A percentile compares a stretch with the other conserved stretches of the same genome.
These are phyloP conservation scores for Ceratorhiza oryzae-sativae DNA, from an alignment of 1,284 basidiomycete genomes.

Conservation along the genomic window DNA sequence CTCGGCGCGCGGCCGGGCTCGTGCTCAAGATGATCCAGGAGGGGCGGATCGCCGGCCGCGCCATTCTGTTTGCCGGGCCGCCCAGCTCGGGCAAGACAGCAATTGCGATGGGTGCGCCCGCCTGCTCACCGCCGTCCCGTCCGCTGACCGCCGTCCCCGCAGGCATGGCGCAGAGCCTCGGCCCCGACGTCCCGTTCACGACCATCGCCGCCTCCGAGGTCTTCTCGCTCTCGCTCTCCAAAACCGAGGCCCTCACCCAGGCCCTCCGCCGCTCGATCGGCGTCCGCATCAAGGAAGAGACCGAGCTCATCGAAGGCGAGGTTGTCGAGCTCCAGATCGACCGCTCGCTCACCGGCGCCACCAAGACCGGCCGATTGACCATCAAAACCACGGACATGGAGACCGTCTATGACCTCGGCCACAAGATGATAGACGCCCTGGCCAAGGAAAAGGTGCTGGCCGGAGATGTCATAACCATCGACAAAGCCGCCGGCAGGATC, in stretches of 20 bases:
- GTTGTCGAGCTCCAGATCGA: conserved; percentile 99
- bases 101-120: conserved; percentile 83
- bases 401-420: conserved; percentile 97
- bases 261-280: conserved; percentile 95
- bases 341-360: conserved; percentile 94
- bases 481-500: conserved; percentile 97
- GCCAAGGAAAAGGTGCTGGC: conserved; percentile 97
- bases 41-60: conserved; percentile 91
- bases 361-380: conserved; percentile 96
- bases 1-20: conserved; percentile 95
- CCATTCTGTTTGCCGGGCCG: conserved; percentile 95
- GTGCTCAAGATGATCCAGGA: conserved; percentile 99
- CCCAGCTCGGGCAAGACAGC: conserved; percentile 98
- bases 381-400: conserved; percentile 99
- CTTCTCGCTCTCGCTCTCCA: conserved; percentile 97
- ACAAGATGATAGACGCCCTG: conserved; percentile 98
- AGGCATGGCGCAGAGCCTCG: conserved; percentile 97
- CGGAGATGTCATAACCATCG: conserved; percentile 95
- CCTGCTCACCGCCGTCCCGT: background rate
- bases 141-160: background rate
- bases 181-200: conserved; percentile 94
- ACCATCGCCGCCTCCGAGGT: conserved; percentile 98
- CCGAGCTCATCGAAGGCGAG: conserved; percentile 96
- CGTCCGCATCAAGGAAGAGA: conserved; percentile 94
- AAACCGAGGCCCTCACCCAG: conserved; percentile 97